A percentile compares a stretch with the other conserved stretches of the same genome.
These are phyloP conservation scores for Coemansia sp. DNA, from an alignment of 192 early-diverging fungal genomes.

Conservation along the genomic window DNA sequence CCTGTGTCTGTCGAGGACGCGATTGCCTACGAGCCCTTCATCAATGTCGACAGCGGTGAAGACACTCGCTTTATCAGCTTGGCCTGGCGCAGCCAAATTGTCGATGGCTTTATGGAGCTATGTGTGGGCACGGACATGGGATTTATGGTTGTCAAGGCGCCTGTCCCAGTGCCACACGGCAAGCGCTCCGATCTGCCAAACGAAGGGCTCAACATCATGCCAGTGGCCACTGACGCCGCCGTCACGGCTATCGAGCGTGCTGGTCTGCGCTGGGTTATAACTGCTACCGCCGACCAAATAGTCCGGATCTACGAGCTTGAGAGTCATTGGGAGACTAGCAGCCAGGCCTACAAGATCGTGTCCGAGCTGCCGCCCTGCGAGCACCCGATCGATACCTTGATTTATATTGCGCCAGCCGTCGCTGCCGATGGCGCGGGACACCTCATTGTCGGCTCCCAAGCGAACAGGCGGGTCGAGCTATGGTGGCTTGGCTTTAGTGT, in stretches of 20 bases:
- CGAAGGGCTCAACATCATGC: conserved; percentile 44
- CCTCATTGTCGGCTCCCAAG: conserved; percentile 31
- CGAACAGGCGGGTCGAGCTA: conserved; percentile 41
- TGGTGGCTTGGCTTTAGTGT: conserved; percentile 46
- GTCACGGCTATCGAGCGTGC: conserved; percentile 50
- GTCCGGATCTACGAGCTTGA: conserved; percentile 46
- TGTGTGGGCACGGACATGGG: conserved; percentile 51
- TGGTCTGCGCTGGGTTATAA: conserved; percentile 43
- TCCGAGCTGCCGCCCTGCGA: conserved; percentile 36
- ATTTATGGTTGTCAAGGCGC: conserved; percentile 48
- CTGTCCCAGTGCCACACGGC: conserved; percentile 32
- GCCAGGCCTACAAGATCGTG: conserved; percentile 34
- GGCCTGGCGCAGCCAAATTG: conserved; percentile 40
- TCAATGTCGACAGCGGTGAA: conserved; percentile 50
- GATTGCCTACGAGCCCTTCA: conserved; percentile 50
- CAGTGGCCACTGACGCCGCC: conserved; percentile 42
- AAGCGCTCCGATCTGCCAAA: conserved; percentile 30
- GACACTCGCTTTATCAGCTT: conserved; percentile 45
- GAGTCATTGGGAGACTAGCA: conserved; percentile 31
- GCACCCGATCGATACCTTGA: conserved; percentile 36
- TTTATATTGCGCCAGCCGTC: conserved; percentile 38
- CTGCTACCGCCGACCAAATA: conserved; percentile 31
- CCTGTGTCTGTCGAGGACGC: conserved; percentile 29
- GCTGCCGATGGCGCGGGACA: conserved; percentile 44
- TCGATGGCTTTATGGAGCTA: conserved; percentile 41